These are phyloP conservation scores for Brachypodium distachyon DNA, from an alignment of 202 grass and related monocot species.

Conservation along the genomic window DNA sequence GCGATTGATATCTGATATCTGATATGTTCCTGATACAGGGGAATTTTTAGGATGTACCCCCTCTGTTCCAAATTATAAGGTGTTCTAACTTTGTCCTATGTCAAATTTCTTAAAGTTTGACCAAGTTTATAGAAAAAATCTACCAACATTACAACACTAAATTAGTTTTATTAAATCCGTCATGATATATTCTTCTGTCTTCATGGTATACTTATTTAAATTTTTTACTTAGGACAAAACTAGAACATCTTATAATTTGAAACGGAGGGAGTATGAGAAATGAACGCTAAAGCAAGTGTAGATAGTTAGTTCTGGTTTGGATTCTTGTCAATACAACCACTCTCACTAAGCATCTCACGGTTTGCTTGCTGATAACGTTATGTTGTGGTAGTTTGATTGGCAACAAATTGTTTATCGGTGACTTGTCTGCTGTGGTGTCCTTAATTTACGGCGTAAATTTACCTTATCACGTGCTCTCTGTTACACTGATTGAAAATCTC, in stretches of 20 bases:
- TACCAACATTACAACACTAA: no score
- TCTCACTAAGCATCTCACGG: background rate
- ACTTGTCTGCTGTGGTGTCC: background rate
- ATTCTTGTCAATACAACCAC: background rate
- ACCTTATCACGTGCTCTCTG: background rate
- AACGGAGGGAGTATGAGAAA: no score
- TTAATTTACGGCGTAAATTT: background rate
- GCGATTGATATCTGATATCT: background rate
- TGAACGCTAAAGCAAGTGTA: background rate
- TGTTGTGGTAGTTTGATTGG: background rate
- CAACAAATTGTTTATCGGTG: background rate
- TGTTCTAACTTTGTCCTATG: no score
- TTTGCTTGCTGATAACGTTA: background rate
- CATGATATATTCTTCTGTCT: no score
- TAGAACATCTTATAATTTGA: no score
- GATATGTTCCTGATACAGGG: background rate
- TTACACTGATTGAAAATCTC: background rate
- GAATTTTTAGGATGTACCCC: background rate
- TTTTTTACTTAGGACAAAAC: no score
- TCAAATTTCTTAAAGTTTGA: no score
- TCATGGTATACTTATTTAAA: no score
- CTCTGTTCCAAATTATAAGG: no score
- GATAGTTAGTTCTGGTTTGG: background rate
- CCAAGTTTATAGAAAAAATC: no score
- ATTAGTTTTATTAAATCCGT: no score